phyloP scores from a whole-genome alignment of 768 basidiomycete genomes.

The Phallus indusiatus region DNA sequence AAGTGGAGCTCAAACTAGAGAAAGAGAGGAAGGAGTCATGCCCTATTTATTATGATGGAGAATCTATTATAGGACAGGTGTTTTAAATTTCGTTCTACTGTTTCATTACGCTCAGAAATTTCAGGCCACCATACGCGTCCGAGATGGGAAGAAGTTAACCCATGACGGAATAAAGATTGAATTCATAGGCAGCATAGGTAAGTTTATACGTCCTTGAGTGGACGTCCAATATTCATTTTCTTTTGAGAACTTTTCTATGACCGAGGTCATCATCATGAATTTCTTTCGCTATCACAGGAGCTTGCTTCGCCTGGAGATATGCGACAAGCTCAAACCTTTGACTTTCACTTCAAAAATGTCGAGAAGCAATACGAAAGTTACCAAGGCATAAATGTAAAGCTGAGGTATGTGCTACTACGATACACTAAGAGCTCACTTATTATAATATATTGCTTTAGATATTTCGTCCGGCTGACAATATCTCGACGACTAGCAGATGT shows the following conservation, averaged over 20 bases:
- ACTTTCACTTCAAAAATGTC: constrained; percentile 97
- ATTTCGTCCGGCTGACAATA: constrained; percentile 86
- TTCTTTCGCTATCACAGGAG: constrained; percentile 91
- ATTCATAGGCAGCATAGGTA: constrained; percentile 93
- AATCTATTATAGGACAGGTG: constrained; percentile 83
- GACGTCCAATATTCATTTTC: background rate
- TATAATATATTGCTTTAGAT: constrained; percentile 38
- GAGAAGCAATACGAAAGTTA: constrained; percentile 99
- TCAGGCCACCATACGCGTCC: constrained; percentile 77
- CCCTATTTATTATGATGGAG: constrained; percentile 95
- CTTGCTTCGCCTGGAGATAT: constrained; percentile 94
- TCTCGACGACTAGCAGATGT: constrained; percentile 91
- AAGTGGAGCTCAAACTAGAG: constrained; percentile 82
- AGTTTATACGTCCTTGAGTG: constrained; percentile 16
- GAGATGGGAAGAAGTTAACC: constrained; percentile 89
- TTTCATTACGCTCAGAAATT: background rate
- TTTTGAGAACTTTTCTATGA: constrained; percentile 84
- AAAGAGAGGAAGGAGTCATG: constrained; percentile 79
- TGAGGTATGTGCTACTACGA: constrained; percentile 48
- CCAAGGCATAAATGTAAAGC: constrained; percentile 95
- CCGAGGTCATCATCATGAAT: constrained; percentile 96
- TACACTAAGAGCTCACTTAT: background rate
- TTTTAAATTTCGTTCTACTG: background rate
- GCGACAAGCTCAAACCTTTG: constrained; percentile 91
- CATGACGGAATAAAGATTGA: constrained; percentile 98